Evolutionary conservation across 2,329 filamentous ascomycete genomes (phyloP).

Genomic region (Cladobotryum mycophilum): DNA sequence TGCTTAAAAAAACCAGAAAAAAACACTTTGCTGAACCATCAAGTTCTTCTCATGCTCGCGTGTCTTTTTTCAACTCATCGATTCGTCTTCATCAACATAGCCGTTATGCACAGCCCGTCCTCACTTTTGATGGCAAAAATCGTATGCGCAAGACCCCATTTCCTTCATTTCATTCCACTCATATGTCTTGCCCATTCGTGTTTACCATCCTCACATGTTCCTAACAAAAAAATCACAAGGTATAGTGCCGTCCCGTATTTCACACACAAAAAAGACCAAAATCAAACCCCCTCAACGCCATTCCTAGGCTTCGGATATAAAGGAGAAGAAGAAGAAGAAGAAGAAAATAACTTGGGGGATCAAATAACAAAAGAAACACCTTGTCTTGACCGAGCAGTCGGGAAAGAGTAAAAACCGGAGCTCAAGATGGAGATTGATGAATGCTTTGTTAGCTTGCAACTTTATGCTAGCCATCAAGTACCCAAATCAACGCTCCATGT

Average conservation of each 20-base stretch:
- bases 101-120: not conserved
- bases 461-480: too few species aligned
- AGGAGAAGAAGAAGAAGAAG: conserved; percentile 6
- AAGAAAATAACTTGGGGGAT: not conserved
- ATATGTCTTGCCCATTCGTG: too few species aligned
- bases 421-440: too few species aligned
- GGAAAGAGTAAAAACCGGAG: too few species aligned
- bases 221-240: conserved; percentile 1
- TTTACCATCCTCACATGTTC: too few species aligned
- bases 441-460: too few species aligned
- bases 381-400: not conserved
- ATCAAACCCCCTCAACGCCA: conserved; percentile 9
- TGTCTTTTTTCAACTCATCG: too few species aligned
- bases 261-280: conserved; percentile 1
- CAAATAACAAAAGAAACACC: not conserved
- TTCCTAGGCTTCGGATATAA: conserved; percentile 10
- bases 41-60: not conserved
- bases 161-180: too few species aligned
- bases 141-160: too few species aligned
- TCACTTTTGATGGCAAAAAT: not conserved
- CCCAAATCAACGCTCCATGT: too few species aligned
- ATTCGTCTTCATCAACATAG: not conserved
- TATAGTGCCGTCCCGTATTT: conserved; percentile 6
- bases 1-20: not conserved
- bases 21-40: not conserved